Percentiles rank a stretch among this genome's conserved stretches.
Conservation (phyloP, 2,329 filamentous ascomycete species). For the Rhinocladiella similis region DNA sequence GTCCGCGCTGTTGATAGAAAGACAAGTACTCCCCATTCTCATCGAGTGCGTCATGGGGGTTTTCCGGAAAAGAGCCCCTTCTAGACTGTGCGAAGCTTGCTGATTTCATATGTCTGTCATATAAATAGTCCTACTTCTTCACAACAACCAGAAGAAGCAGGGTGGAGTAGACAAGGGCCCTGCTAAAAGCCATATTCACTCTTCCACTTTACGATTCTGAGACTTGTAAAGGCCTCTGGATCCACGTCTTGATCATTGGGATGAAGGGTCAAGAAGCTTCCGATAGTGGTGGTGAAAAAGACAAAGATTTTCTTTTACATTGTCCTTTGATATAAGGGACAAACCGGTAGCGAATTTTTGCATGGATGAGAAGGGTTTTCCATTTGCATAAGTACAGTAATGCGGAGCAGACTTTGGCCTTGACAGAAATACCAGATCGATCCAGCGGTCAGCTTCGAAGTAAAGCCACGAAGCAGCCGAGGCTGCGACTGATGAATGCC, state of each 20-base stretch:
- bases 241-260: conserved; percentile 28
- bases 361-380: no score
- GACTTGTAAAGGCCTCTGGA: conserved; percentile 18
- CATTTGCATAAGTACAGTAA: no score
- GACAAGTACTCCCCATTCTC: no score
- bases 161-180: conserved; percentile 30
- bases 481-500: not conserved
- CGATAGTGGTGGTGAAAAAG: conserved; percentile 12
- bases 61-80: no score
- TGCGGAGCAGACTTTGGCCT: no score
- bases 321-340: not conserved
- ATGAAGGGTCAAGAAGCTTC: conserved; percentile 28
- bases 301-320: not conserved
- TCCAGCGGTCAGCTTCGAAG: no score
- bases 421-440: no score
- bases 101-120: conserved; percentile 21
- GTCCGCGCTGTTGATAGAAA: no score
- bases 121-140: conserved; percentile 29
- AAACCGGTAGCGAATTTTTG: not conserved
- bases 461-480: no score
- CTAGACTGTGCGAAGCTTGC: no score
- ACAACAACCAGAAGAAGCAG: conserved; percentile 23
- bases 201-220: conserved; percentile 25
- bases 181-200: conserved; percentile 28
- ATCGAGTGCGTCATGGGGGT: no score